Evolutionary conservation across 768 basidiomycete species (phyloP), one percentile per base, ranked within the genome.

Genomic region (Tylopilus subfusipes): DNA sequence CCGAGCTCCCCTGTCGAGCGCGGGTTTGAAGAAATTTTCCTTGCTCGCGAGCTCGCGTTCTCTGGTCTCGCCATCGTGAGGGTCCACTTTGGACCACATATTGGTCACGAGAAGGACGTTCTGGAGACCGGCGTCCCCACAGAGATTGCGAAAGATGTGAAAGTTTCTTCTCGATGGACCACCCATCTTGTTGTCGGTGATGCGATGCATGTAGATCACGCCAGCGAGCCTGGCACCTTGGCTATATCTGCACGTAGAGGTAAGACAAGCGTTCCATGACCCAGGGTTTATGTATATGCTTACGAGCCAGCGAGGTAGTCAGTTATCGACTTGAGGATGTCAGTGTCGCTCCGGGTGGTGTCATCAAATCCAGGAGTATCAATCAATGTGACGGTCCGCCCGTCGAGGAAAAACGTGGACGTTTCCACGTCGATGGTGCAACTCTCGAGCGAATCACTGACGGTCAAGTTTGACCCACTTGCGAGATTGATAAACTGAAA

Each of bases 301-400:
- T 55, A 69, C 69, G 65, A 68, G 33, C 43, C 50, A 5, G 60
- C 27, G n/a, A 69, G 65, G 25, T 63, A 63, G 19, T 30, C 73
- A 58, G 79, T 75, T 34, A 81, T 80, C 64, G 76, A 75, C 33
- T 51, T 55, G 25, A 82, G 65, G 14, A 82, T 66, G 16, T 77
- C 78, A 0, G 75, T 72, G 48, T 82, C 81, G 43, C 73, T 77
- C 45, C 69, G 72, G 11, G 48, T 55, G 4, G 80, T 78, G 59
- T 83, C 81, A 56, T 82, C 82, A 52, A 83, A 84, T 6, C 83
- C 83, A 0, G 83, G 82, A 0, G 83, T 84, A 57, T 84, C 83
- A 43, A 85, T 75, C 18, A 85, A 63, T 0, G 68, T 75, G 33
- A 83, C 70, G 16, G 51, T 61, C 11, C 65, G 66, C 3, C 75